Conservation (phyloP, 179 eudicot species). For the Silene vulgaris region DNA sequence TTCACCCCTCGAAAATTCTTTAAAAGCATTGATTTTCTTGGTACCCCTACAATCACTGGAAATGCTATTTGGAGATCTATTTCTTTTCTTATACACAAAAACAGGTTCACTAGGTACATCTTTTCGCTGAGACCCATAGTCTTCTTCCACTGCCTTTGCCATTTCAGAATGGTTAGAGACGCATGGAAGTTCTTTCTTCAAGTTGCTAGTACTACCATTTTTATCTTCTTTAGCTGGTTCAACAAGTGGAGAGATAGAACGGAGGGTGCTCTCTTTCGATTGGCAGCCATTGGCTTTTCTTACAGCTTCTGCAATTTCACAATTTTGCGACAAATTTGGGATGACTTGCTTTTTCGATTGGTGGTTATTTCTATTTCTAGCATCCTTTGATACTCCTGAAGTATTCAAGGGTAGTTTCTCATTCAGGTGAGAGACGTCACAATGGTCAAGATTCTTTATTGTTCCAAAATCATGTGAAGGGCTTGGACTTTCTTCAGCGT, state of each 20-base stretch:
- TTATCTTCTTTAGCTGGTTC: not conserved
- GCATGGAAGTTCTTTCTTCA: constrained; percentile 5
- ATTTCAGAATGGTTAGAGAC: constrained; percentile 12
- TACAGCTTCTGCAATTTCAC: constrained; percentile 8
- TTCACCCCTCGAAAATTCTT: constrained; percentile 21
- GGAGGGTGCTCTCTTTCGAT: constrained; percentile 7
- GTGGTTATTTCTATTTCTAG: not conserved
- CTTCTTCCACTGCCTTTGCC: constrained; percentile 14
- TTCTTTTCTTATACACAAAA: constrained; percentile 34
- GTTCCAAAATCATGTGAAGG: constrained; percentile 7
- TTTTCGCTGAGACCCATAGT: constrained; percentile 4
- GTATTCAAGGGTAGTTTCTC: not conserved
- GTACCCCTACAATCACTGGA: constrained; percentile 17
- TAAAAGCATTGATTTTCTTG: constrained; percentile 21
- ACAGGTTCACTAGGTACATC: constrained; percentile 23
- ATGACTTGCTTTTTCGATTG: constrained; percentile 8
- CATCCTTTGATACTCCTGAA: constrained; percentile 1
- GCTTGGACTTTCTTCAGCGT: constrained; percentile 15
- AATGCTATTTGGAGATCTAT: constrained; percentile 23
- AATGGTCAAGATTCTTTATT: constrained; percentile 4
- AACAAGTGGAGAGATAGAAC: constrained; percentile 6
- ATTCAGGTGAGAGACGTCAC: not conserved
- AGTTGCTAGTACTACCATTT: constrained; percentile 13
- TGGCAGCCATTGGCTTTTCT: constrained; percentile 5
- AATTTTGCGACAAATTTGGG: not conserved